phyloP scores from a whole-genome alignment of 345 rosid species.

The Crucihimalaya himalaica region DNA sequence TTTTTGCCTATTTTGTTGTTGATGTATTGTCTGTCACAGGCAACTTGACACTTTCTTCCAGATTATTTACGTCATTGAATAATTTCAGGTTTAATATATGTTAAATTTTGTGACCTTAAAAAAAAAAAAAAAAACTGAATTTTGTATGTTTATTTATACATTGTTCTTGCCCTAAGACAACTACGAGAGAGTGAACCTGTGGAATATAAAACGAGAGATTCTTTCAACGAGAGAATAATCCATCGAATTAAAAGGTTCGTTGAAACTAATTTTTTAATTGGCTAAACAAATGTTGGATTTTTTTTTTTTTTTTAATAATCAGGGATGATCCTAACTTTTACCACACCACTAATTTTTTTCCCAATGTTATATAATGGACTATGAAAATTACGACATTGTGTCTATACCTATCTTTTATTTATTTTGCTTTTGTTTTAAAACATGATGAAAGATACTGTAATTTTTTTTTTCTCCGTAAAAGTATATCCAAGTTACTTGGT shows the following conservation, averaged over 20 bases:
- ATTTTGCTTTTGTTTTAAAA: background rate
- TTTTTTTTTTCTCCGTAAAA: background rate
- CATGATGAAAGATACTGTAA: background rate
- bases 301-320: too few species aligned
- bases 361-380: conserved; percentile 15
- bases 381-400: conserved; percentile 1
- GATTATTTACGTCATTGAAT: background rate
- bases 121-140: background rate
- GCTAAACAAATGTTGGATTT: background rate
- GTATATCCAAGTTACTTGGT: background rate
- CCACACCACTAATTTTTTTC: too few species aligned
- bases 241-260: background rate
- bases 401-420: background rate
- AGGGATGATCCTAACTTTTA: too few species aligned
- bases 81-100: background rate
- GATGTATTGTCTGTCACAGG: conserved; percentile 15
- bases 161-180: conserved; percentile 7
- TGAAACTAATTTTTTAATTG: background rate
- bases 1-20: conserved; percentile 17
- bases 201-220: conserved; percentile 15
- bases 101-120: background rate
- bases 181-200: background rate
- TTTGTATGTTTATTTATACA: background rate
- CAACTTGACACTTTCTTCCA: conserved; percentile 23
- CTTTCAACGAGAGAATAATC: conserved; percentile 26